phyloP scores from a whole-genome alignment of 495 filamentous ascomycete genomes.

The Penicillium subrubescens region DNA sequence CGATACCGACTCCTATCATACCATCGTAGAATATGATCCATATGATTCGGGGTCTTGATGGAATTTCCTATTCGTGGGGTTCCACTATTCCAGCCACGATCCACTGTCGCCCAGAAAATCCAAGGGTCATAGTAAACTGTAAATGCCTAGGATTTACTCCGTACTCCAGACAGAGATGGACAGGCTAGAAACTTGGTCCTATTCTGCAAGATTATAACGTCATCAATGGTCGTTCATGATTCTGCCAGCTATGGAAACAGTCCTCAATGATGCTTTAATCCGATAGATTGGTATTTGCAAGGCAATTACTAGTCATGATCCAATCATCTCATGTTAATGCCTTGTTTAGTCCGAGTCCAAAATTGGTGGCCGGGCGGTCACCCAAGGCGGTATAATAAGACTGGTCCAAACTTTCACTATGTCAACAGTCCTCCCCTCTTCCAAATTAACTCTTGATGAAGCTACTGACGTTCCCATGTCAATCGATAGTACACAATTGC shows the following conservation, averaged over 20 bases:
- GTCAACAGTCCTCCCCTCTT: no score
- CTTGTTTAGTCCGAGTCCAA: no score
- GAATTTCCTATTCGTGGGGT: background rate
- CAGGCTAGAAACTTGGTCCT: background rate
- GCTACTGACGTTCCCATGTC: background rate
- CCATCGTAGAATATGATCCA: background rate
- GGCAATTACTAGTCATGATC: background rate
- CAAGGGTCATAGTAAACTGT: background rate
- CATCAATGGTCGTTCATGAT: background rate
- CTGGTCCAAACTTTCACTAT: background rate
- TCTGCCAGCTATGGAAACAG: background rate
- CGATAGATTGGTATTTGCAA: no score
- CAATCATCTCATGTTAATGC: no score
- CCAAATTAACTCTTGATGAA: background rate
- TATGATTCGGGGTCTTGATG: background rate
- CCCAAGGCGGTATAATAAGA: background rate
- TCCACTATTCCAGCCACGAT: constrained; percentile 4
- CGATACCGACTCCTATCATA: background rate
- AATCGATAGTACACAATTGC: background rate
- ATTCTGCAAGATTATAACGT: background rate
- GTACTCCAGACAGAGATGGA: background rate
- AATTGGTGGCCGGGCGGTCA: no score
- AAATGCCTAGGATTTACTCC: background rate
- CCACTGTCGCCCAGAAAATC: background rate
- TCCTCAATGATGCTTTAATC: no score